Evolutionary conservation across 2,329 filamentous ascomycete species (phyloP).

Genomic region (Aspergillus tamarii): DNA sequence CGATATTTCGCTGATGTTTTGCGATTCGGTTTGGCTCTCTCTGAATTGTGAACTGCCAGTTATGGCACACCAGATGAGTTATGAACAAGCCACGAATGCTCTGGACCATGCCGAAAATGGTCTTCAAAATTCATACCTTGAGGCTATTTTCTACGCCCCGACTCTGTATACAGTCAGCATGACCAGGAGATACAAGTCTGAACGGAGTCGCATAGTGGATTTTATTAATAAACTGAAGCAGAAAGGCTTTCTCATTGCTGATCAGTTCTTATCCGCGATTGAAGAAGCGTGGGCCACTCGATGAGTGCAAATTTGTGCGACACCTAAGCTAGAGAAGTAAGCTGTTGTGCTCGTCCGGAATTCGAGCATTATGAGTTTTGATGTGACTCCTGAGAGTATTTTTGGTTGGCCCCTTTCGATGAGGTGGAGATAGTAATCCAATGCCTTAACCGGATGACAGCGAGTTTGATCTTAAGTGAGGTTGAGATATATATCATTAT

Average conservation of each 20-base stretch:
- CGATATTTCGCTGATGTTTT: constrained; percentile 5
- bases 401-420: neutral
- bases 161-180: neutral
- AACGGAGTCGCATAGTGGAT: neutral
- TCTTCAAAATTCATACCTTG: neutral
- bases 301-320: neutral
- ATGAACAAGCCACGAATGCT: neutral
- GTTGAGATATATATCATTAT: too few species aligned
- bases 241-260: neutral
- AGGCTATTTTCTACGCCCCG: constrained; percentile 1
- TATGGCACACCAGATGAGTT: neutral
- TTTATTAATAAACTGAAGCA: neutral
- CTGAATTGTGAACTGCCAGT: constrained; percentile 1
- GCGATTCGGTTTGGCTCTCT: neutral
- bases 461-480: neutral
- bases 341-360: neutral
- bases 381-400: neutral
- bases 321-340: neutral
- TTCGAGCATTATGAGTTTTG: neutral
- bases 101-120: neutral
- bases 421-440: neutral
- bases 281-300: neutral
- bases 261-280: neutral
- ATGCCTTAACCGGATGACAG: neutral
- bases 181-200: neutral